These are phyloP conservation scores for Huiozyma naganishii DNA, from an alignment of 805 yeast species.

Conservation along the genomic window DNA sequence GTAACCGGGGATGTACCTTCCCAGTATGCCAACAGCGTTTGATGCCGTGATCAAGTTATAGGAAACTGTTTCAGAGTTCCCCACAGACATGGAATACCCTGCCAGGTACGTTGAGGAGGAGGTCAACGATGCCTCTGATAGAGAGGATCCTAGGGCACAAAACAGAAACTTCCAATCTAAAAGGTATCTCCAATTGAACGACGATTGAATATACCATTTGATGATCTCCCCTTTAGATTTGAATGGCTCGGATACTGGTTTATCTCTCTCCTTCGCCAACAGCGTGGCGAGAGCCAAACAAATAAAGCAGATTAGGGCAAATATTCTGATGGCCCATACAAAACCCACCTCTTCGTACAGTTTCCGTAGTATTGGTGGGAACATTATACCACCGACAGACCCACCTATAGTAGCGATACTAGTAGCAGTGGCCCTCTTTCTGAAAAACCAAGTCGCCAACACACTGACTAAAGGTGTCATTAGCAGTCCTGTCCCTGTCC, in stretches of 20 bases:
- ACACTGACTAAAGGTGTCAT: constrained; percentile 53
- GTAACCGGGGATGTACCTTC: constrained; percentile 36
- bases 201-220: constrained; percentile 20
- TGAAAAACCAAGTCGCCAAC: constrained; percentile 55
- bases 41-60: constrained; percentile 38
- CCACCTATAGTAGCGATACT: constrained; percentile 45
- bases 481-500: constrained; percentile 49
- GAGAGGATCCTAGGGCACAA: constrained; percentile 34
- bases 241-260: constrained; percentile 25
- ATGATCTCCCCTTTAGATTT: constrained; percentile 27
- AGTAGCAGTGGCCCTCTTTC: constrained; percentile 47
- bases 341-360: constrained; percentile 43
- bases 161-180: constrained; percentile 35
- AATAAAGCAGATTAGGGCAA: constrained; percentile 37
- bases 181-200: constrained; percentile 28
- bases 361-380: constrained; percentile 43
- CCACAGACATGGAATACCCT: constrained; percentile 41
- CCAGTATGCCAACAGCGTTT: constrained; percentile 37
- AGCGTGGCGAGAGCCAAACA: constrained; percentile 29
- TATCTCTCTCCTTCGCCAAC: constrained; percentile 33
- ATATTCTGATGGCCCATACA: constrained; percentile 47
- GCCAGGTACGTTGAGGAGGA: constrained; percentile 41
- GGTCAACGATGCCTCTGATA: constrained; percentile 38
- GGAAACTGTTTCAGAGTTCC: constrained; percentile 34
- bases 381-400: constrained; percentile 44